Conservation (phyloP, 805 yeast species). For the Wickerhamiella qilinensis region DNA sequence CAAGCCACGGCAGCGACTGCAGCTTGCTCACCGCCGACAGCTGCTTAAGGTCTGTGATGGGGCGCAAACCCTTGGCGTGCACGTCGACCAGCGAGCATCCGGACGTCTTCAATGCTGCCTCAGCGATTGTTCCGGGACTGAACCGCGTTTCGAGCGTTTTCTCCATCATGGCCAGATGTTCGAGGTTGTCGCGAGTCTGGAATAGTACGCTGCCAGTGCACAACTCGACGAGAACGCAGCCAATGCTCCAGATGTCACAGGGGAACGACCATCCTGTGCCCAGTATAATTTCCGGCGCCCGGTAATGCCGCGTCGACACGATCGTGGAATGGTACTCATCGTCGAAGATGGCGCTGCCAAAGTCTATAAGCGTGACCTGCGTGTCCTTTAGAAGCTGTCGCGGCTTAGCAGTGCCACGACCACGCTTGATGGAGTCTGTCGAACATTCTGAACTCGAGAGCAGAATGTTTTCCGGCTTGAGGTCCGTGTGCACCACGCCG, state of each 20-base stretch:
- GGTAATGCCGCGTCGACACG: constrained; percentile 87
- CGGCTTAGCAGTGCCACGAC: constrained; percentile 3
- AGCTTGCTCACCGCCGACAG: constrained; percentile 7
- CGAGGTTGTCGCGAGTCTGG: constrained; percentile 86
- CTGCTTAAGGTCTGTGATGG: constrained; percentile 8
- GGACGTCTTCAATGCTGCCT: constrained; percentile 12
- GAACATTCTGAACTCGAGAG: constrained; percentile 21
- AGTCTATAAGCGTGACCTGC: constrained; percentile 77
- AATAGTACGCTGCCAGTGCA: constrained; percentile 89
- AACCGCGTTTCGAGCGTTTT: constrained; percentile 42
- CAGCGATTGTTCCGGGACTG: constrained; percentile 13
- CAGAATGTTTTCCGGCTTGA: constrained; percentile 89
- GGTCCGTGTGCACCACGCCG: constrained; percentile 83
- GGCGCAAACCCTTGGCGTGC: constrained; percentile 4
- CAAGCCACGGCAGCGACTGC: constrained; percentile 9
- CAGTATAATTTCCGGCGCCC: constrained; percentile 92
- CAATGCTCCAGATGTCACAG: constrained; percentile 94
- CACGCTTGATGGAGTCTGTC: constrained; percentile 8
- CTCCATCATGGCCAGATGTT: constrained; percentile 92
- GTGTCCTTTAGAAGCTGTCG: constrained; percentile 52
- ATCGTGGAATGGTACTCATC: constrained; percentile 88
- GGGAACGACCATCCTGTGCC: constrained; percentile 97
- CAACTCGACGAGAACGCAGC: constrained; percentile 81
- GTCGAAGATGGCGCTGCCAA: constrained; percentile 90
- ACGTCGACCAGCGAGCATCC: constrained; percentile 9